Evolutionary conservation across 495 filamentous ascomycete genomes (phyloP), one percentile per base, ranked within the genome.

Genomic region (Amorphotheca resinae): DNA sequence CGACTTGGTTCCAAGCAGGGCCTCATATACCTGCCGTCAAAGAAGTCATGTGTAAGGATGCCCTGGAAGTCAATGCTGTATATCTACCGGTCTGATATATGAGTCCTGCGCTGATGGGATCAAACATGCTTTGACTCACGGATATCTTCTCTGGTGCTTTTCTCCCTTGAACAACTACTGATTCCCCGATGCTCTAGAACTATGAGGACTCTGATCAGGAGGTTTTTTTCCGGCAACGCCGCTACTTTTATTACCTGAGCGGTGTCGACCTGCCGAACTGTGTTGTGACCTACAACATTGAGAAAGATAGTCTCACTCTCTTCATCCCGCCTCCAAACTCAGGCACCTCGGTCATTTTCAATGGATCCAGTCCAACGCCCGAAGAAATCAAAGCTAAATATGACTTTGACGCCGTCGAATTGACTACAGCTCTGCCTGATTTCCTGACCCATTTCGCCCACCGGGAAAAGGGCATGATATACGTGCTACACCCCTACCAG

Each of bases 401-500:
- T 64, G 87, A 98, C 53, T 75, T 98, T 53, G 91, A 95, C 52
- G 65, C 75, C 40, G 68, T 82, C 18, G 66, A 73, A 34, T 63
- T 68, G 17, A 71, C 69, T 17, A 62, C 63, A 35, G 60, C 63
- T 52, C 51, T 53, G 20, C 18, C n/a, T 33, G 42, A 42, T 16
- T 55, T 57, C 14, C 56, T 73, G 3, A 36, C 52, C 8, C 49
- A 51, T 6, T 68, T 58, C 39, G 48, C 67, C 15, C 49, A 28
- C 39, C 44, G 51, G 20, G 46, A 52, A 7, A 58, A 54, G 0
- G 55, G 58, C 6, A 57, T 42, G 37, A 64, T 73, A 17, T 73
- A 59, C 47, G 56, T 63, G 15, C 53, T 73, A 5, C 57, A 66
- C 35, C 33, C 53, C 1, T 11, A 49, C 40, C 48, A 52, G 18